phyloP scores from a whole-genome alignment of 2,329 filamentous ascomycete genomes.

The Plectosphaerella cucumerina region DNA sequence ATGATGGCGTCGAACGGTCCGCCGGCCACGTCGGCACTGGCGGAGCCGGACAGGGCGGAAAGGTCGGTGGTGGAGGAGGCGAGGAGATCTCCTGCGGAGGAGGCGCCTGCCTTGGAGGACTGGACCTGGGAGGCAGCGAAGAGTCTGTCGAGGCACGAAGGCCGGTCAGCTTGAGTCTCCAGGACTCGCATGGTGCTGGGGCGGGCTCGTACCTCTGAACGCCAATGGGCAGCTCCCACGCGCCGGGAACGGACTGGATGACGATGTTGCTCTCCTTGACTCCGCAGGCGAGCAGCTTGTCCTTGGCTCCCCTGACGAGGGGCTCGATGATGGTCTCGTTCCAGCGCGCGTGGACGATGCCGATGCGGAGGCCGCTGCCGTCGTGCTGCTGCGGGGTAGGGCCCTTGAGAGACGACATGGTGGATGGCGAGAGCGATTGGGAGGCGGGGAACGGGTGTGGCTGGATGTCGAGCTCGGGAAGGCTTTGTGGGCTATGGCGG shows the following conservation, averaged over 20 bases:
- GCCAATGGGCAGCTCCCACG: slow-evolving; percentile 90
- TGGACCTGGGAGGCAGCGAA: slow-evolving; percentile 86
- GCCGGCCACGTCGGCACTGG: slow-evolving; percentile 35
- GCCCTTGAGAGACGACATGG: slow-evolving; percentile 49
- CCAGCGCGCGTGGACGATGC: slow-evolving; percentile 95
- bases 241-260: slow-evolving; percentile 83
- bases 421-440: slow-evolving; percentile 15
- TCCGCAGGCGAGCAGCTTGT: slow-evolving; percentile 71
- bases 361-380: slow-evolving; percentile 76
- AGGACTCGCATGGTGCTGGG: slow-evolving; percentile 1
- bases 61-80: slow-evolving; percentile 66
- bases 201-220: slow-evolving; percentile 67
- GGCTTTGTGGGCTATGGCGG: too few relatives aligned
- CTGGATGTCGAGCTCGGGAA: too few relatives aligned
- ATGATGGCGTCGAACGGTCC: slow-evolving; percentile 88
- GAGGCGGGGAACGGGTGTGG: too few relatives aligned
- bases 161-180: not conserved
- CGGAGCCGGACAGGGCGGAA: slow-evolving; percentile 37
- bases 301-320: slow-evolving; percentile 75
- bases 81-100: slow-evolving; percentile 73
- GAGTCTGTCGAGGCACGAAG: slow-evolving; percentile 47
- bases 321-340: slow-evolving; percentile 84
- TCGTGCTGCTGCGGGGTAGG: slow-evolving; percentile 55
- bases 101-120: slow-evolving; percentile 57
- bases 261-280: slow-evolving; percentile 87